Base-by-base conservation (phyloP, 164 flowering plant genomes). In the Akebia trifoliata region DNA sequence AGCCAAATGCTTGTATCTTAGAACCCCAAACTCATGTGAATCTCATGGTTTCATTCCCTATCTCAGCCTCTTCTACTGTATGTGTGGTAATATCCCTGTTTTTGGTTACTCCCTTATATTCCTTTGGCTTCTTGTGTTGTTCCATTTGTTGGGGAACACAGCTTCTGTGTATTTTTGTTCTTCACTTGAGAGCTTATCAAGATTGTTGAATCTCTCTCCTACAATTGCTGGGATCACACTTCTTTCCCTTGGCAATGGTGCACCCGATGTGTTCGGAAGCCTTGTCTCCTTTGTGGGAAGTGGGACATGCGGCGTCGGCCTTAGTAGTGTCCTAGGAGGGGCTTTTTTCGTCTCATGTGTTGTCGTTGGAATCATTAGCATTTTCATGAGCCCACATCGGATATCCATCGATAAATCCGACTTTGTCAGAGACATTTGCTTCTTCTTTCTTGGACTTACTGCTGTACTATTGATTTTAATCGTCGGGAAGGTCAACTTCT, bases 191-290 rank as follows among this genome's bases (percentile, higher is more conserved):
- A 72, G 60, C 52, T 51, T 89, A 2, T 78, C 96, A 1, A 65
- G 48, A 43, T 17, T 76, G 11, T 55, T 86, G 63, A 73, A 69
- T 2, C 63, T 89, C 39, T 75, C 96, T 25, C 96, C 96, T 0
- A 69, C 89, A 0, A 69, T 89, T 8, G 88, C 91, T 44, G 94
- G 96, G 4, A 86, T 81, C 12, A 84, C 94, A n/a, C 80, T 89
- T 35, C 83, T 89, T 32, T 78, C 96, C 0, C 73, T 89, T 2
- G 96, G 96, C 5, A 89, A 89, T 56, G 96, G 96, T 0, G 90
- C 96, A 0, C 83, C 89, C 0, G 96, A 89, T 70, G 79, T 89
- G n/a, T 89, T 89, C 56, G 42, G 91, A 6, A 77, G 80, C 59
- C 62, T 84, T 0, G 94, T 76, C 22, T 79, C 96, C 22, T 84